A percentile compares a stretch with the other conserved stretches of the same genome.
phyloP scores from a whole-genome alignment of 192 early-diverging fungal species.

The Ramicandelaber brevisporus region DNA sequence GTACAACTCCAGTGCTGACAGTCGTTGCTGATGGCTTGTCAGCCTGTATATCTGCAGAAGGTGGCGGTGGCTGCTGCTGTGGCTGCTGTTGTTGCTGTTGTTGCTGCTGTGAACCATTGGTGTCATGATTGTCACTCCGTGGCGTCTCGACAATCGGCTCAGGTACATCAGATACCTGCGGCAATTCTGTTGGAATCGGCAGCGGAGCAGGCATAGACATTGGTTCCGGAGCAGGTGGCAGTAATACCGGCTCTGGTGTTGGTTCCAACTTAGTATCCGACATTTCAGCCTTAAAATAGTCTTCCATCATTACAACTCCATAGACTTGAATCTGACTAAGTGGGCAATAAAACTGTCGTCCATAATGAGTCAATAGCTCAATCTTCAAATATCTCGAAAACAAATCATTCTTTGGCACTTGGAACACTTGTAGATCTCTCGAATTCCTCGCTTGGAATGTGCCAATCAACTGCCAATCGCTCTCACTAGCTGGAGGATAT shows the following conservation, averaged over 20 bases:
- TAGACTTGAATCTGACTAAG: constrained; percentile 63
- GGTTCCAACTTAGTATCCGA: constrained; percentile 13
- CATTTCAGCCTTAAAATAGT: constrained; percentile 34
- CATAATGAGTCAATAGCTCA: constrained; percentile 73
- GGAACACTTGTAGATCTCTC: constrained; percentile 71
- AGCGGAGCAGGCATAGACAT: too few relatives aligned
- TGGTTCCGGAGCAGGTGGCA: too few relatives aligned
- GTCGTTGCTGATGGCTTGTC: too few relatives aligned
- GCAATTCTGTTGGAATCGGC: too few relatives aligned
- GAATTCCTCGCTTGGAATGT: constrained; percentile 66
- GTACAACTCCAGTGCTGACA: too few relatives aligned
- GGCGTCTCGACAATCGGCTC: too few relatives aligned
- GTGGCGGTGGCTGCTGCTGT: too few relatives aligned
- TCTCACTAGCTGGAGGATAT: constrained; percentile 33
- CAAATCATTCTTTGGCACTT: constrained; percentile 36
- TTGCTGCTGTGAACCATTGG: too few relatives aligned
- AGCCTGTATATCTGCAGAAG: too few relatives aligned
- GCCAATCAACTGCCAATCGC: constrained; percentile 50
- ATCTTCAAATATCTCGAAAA: constrained; percentile 73
- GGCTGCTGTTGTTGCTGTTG: too few relatives aligned
- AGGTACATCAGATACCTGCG: too few relatives aligned
- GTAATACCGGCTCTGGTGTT: constrained; percentile 9
- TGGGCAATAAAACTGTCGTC: constrained; percentile 84
- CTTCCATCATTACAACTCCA: constrained; percentile 83
- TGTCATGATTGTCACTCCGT: too few relatives aligned